Conservation (phyloP, 2,329 filamentous ascomycete genomes). For the Amauroascus verrucosus region DNA sequence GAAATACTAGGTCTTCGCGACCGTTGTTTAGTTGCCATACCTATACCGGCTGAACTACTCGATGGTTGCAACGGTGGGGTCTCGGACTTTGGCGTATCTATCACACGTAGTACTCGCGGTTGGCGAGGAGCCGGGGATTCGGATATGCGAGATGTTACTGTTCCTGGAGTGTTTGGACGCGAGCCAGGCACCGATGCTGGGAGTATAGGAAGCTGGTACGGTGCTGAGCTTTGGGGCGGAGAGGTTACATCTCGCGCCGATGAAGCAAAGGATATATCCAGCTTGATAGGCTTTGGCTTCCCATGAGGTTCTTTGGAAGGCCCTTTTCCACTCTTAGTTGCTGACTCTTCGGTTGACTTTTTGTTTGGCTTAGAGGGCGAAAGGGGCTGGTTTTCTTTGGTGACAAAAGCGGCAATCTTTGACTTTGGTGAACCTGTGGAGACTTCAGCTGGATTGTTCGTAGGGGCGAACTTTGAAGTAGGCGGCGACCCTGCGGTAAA, state of each 20-base stretch:
- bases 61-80: conserved; percentile 24
- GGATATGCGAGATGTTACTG: conserved; percentile 28
- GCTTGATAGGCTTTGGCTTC: conserved; percentile 28
- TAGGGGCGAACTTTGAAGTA: conserved; percentile 18
- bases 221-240: conserved; percentile 1
- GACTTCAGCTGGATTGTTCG: conserved; percentile 29
- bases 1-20: conserved; percentile 38
- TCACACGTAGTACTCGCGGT: conserved; percentile 46
- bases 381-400: conserved; percentile 17
- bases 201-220: conserved; percentile 4
- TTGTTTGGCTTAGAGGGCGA: conserved; percentile 11
- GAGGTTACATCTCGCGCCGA: conserved; percentile 8
- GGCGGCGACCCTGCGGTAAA: conserved; percentile 18
- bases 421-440: conserved; percentile 35
- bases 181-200: conserved; percentile 32
- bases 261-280: conserved; percentile 23
- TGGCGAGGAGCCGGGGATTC: conserved; percentile 33
- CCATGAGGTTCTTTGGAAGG: conserved; percentile 5
- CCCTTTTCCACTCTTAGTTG: background rate
- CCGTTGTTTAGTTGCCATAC: conserved; percentile 25
- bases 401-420: conserved; percentile 19
- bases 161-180: conserved; percentile 41
- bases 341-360: background rate
- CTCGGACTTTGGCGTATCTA: conserved; percentile 47
- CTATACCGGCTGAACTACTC: conserved; percentile 26